Evolutionary conservation across 495 filamentous ascomycete genomes (phyloP), one percentile per base, ranked within the genome.

Genomic region (Lophium mytilinum): DNA sequence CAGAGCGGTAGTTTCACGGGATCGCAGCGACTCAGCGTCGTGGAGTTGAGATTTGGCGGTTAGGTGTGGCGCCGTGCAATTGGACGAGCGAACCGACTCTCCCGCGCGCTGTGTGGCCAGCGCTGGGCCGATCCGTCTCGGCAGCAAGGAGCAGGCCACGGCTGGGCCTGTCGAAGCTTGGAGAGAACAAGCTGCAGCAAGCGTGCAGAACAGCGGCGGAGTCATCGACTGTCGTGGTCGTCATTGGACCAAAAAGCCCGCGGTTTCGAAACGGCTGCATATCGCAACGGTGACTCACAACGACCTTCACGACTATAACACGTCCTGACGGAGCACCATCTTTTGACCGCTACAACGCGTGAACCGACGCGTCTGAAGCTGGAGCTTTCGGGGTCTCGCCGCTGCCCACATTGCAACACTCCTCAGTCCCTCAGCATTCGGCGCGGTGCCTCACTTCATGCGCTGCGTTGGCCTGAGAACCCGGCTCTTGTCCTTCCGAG

Each of bases 301-400:
- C n/a, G n/a, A 37, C 24, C 37, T 57, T 53, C 62, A 52, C 62
- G 57, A 58, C 57, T 64, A 64, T 61, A 64, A 61, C 62, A 64
- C 57, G 62, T 52, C 50, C 47, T 15, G 21, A 14, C 4, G 45
- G 17, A 48, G 45, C 21, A 24, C 7, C 12, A 12, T 14, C 17
- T 6, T 9, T 11, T 21, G 8, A 19, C 15, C 21, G 33, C 7
- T 24, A 19, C 21, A 24, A 12, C 45, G 19, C 45, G 45, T 24
- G 5, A 8, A 9, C 33, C 45, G 45, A 48, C 45, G 45, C 45
- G 45, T 48, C 33, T 1, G 15, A 8, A 15, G 21, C 11, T 48
- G 45, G 9, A 24, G 33, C 45, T 48, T 30, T 48, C 5, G 45
- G 45, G 45, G 45, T 24, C 21, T 45, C 14, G 15, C 15, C 19